Conservation (phyloP, 1,284 basidiomycete genomes). For the Flammula alnicola region DNA sequence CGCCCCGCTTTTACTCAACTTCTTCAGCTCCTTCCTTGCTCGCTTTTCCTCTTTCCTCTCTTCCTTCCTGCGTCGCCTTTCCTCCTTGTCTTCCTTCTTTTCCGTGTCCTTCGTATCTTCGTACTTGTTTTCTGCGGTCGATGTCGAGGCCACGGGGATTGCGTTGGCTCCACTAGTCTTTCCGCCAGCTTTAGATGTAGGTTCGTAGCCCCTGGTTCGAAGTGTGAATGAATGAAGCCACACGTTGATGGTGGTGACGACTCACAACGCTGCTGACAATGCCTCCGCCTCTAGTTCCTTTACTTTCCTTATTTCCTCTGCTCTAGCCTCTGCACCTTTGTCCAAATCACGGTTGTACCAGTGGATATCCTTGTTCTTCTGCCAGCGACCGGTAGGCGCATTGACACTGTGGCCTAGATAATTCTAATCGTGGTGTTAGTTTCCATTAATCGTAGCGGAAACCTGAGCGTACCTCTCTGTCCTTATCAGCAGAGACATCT, state of each 20-base stretch:
- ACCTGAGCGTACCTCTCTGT: slow-evolving; percentile 70
- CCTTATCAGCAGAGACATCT: slow-evolving; percentile 89
- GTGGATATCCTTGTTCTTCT: slow-evolving; percentile 93
- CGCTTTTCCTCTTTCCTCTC: slow-evolving; percentile 65
- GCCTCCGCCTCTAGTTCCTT: slow-evolving; percentile 91
- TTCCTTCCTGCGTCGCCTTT: slow-evolving; percentile 58
- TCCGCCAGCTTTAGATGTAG: too few relatives aligned
- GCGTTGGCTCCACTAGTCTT: slow-evolving; percentile 30
- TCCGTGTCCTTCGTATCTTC: slow-evolving; percentile 28
- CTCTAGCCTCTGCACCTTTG: slow-evolving; percentile 44
- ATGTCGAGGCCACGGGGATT: slow-evolving; percentile 38
- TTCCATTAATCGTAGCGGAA: background rate
- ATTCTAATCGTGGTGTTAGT: slow-evolving; percentile 52
- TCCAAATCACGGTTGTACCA: slow-evolving; percentile 82
- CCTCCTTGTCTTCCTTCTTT: slow-evolving; percentile 58
- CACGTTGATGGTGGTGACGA: slow-evolving; percentile 16
- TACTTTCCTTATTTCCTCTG: slow-evolving; percentile 76
- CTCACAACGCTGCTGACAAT: slow-evolving; percentile 77
- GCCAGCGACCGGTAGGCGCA: slow-evolving; percentile 91
- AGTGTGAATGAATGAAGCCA: background rate
- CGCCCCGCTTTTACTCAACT: slow-evolving; percentile 35
- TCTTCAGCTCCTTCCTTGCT: slow-evolving; percentile 51
- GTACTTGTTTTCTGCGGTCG: slow-evolving; percentile 27
- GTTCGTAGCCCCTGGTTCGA: slow-evolving; percentile 63
- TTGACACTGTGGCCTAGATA: slow-evolving; percentile 93